Percentiles rank a stretch among this genome's conserved stretches.
phyloP scores from a whole-genome alignment of 345 rosid genomes.

The Sisymbrium altissimum region DNA sequence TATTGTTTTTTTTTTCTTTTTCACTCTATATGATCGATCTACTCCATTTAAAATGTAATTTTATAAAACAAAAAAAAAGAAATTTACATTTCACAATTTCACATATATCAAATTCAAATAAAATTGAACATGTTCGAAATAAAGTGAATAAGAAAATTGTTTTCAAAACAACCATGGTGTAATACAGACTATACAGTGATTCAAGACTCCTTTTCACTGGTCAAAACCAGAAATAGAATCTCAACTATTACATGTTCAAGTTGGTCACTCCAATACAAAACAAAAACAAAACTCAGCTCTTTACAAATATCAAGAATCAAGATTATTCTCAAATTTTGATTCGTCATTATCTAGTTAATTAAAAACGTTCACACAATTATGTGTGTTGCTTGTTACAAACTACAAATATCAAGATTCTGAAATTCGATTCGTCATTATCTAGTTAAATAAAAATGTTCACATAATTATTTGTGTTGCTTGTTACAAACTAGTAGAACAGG shows the following conservation, averaged over 20 bases:
- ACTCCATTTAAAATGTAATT: background rate
- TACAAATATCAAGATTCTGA: no score
- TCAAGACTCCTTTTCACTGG: background rate
- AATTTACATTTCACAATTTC: background rate
- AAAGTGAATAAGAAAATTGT: background rate
- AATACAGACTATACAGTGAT: background rate
- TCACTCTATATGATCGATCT: background rate
- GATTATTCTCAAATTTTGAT: background rate
- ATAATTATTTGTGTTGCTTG: background rate
- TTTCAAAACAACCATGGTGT: no score
- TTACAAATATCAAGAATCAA: background rate
- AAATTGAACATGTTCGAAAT: background rate
- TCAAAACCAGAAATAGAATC: background rate
- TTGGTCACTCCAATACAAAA: background rate
- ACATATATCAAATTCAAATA: background rate
- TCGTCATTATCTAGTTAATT: background rate
- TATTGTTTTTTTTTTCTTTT: background rate
- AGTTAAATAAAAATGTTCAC: background rate
- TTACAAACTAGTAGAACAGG: conserved; percentile 16
- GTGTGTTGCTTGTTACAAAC: conserved; percentile 9
- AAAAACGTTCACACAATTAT: conserved; percentile 6
- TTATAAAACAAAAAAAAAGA: background rate
- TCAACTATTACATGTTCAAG: background rate
- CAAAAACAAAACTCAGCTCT: background rate
- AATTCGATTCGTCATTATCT: background rate